Conservation (phyloP, 2,329 filamentous ascomycete species). For the Orbilia quercus region DNA sequence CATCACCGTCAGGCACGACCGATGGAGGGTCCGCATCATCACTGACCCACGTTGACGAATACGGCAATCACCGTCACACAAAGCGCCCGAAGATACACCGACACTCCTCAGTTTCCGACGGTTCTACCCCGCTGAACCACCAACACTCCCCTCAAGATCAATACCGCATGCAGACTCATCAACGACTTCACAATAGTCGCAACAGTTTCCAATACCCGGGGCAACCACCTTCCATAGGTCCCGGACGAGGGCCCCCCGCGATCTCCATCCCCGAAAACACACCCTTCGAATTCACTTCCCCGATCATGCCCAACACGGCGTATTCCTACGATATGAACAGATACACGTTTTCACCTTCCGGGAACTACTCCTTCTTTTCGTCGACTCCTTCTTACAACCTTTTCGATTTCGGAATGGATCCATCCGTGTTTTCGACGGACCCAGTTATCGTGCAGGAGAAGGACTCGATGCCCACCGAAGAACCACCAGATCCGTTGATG, state of each 20-base stretch:
- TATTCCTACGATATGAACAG: slow-evolving; percentile 55
- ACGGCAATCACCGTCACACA: slow-evolving; percentile 41
- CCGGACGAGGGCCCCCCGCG: slow-evolving; percentile 31
- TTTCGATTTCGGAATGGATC: slow-evolving; percentile 54
- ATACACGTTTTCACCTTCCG: slow-evolving; percentile 51
- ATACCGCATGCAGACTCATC: slow-evolving; percentile 53
- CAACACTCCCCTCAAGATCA: slow-evolving; percentile 52
- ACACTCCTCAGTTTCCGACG: slow-evolving; percentile 48
- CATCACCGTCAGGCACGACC: slow-evolving; percentile 49
- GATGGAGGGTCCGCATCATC: slow-evolving; percentile 53
- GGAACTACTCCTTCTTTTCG: slow-evolving; percentile 52
- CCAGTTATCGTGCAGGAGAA: slow-evolving; percentile 43
- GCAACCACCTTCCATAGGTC: slow-evolving; percentile 45
- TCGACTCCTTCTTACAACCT: slow-evolving; percentile 53
- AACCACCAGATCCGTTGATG: slow-evolving; percentile 50
- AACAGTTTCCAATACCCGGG: slow-evolving; percentile 49
- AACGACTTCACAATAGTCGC: slow-evolving; percentile 45
- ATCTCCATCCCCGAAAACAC: slow-evolving; percentile 53
- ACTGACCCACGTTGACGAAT: slow-evolving; percentile 49
- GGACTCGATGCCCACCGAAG: slow-evolving; percentile 48
- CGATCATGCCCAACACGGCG: slow-evolving; percentile 41
- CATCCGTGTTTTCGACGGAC: slow-evolving; percentile 44
- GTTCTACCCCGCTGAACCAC: slow-evolving; percentile 41
- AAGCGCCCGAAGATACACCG: slow-evolving; percentile 50
- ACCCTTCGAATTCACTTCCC: slow-evolving; percentile 51